A percentile compares a stretch with the other conserved stretches of the same genome.
Evolutionary conservation across 1,284 basidiomycete genomes (phyloP).

Genomic region (Cryptococcus neoformans): DNA sequence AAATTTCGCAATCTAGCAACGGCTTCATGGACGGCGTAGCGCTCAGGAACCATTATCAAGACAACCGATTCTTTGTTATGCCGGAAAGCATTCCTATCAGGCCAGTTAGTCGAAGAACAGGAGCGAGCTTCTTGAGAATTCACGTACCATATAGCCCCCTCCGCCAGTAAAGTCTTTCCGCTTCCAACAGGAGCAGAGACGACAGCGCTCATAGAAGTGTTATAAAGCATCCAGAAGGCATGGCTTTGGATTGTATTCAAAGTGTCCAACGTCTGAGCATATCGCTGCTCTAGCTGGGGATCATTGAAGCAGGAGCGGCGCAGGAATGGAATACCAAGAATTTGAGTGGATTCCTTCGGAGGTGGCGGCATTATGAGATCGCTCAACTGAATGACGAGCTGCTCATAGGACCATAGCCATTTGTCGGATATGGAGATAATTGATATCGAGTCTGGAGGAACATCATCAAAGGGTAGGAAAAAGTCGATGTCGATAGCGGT

Average conservation of each 20-base stretch:
- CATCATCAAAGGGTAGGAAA: slow-evolving; percentile 66
- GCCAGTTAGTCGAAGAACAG: neutral
- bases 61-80: slow-evolving; percentile 34
- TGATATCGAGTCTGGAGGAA: slow-evolving; percentile 63
- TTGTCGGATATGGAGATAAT: slow-evolving; percentile 86
- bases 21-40: slow-evolving; percentile 42
- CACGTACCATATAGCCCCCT: slow-evolving; percentile 65
- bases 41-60: slow-evolving; percentile 43
- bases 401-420: slow-evolving; percentile 91
- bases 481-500: slow-evolving; percentile 69
- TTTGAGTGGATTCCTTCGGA: slow-evolving; percentile 63
- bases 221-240: slow-evolving; percentile 75
- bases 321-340: slow-evolving; percentile 81
- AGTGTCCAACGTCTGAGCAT: slow-evolving; percentile 54
- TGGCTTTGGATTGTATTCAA: slow-evolving; percentile 92
- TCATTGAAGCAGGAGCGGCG: slow-evolving; percentile 57
- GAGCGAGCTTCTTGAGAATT: slow-evolving; percentile 17
- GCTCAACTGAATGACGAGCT: slow-evolving; percentile 63
- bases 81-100: slow-evolving; percentile 44
- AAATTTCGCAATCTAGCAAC: slow-evolving; percentile 39
- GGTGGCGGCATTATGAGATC: slow-evolving; percentile 70
- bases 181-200: slow-evolving; percentile 75
- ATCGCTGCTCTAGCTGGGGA: slow-evolving; percentile 53
- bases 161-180: slow-evolving; percentile 76
- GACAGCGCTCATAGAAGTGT: slow-evolving; percentile 69